A percentile compares a stretch with the other conserved stretches of the same genome.
Conservation (phyloP, 768 basidiomycete species). For the Russula vinacea region DNA sequence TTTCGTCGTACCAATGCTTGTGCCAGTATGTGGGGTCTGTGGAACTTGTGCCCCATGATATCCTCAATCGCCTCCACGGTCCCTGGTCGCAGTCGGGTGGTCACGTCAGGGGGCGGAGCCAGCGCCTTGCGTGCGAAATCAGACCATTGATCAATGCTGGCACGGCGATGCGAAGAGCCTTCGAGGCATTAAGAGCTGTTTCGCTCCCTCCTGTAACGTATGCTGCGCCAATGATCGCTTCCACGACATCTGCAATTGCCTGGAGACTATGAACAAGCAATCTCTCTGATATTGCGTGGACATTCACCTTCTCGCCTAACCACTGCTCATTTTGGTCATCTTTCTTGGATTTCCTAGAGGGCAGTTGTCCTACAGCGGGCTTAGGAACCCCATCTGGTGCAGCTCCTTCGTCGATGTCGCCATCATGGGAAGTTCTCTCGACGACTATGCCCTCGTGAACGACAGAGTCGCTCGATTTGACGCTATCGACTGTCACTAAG, state of each 20-base stretch:
- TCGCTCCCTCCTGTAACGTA: constrained; percentile 72
- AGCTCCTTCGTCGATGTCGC: neutral
- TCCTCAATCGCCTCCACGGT: constrained; percentile 56
- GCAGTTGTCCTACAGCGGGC: neutral
- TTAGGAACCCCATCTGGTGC: constrained; percentile 3
- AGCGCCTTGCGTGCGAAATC: constrained; percentile 58
- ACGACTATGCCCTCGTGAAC: neutral
- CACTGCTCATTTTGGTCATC: constrained; percentile 49
- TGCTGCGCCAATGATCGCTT: constrained; percentile 82
- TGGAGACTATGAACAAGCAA: constrained; percentile 33
- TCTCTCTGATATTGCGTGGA: constrained; percentile 9
- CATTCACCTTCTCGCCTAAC: constrained; percentile 73
- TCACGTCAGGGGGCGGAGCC: constrained; percentile 44
- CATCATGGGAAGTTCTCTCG: neutral
- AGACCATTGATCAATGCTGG: constrained; percentile 62
- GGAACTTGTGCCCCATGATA: constrained; percentile 62
- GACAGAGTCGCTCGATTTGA: neutral
- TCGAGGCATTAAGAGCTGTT: constrained; percentile 58
- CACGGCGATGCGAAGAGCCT: constrained; percentile 64
- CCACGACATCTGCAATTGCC: constrained; percentile 81
- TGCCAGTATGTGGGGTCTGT: constrained; percentile 57
- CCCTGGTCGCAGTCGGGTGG: constrained; percentile 46
- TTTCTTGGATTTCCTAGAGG: constrained; percentile 19
- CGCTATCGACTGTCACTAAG: neutral
- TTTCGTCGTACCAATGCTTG: constrained; percentile 63